A percentile compares a stretch with the other conserved stretches of the same genome.
Evolutionary conservation across 208 protist genomes (phyloP).

Genomic region (Plasmodiophora brassicae): DNA sequence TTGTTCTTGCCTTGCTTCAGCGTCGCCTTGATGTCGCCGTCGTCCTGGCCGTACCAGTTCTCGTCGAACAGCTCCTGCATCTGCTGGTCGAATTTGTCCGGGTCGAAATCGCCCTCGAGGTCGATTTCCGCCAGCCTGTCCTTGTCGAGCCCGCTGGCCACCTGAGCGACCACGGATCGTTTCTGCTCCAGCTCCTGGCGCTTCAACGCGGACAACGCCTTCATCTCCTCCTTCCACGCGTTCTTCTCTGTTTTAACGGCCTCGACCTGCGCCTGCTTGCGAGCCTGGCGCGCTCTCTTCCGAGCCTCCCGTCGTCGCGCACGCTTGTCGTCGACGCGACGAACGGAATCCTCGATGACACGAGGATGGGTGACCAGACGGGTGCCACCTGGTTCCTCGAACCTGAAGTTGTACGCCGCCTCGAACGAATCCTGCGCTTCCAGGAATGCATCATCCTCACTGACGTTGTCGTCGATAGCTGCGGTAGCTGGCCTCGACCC

Average conservation of each 20-base stretch:
- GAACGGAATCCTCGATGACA: background rate
- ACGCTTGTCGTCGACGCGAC: background rate
- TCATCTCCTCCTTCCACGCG: background rate
- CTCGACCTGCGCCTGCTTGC: background rate
- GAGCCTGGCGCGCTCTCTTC: background rate
- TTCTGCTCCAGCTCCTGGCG: background rate
- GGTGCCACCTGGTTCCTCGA: constrained; percentile 14
- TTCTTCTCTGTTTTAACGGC: constrained; percentile 9
- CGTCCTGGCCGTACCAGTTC: background rate
- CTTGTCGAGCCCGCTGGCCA: background rate
- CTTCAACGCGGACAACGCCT: background rate
- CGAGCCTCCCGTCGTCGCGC: background rate
- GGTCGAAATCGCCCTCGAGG: constrained; percentile 24
- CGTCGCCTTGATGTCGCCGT: background rate
- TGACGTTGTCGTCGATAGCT: background rate
- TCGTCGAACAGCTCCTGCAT: background rate
- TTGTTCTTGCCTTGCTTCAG: background rate
- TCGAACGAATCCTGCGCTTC: background rate
- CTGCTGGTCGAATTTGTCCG: constrained; percentile 15
- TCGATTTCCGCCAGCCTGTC: background rate
- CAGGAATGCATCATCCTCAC: background rate
- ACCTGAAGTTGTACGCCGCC: background rate
- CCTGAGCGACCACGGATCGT: background rate
- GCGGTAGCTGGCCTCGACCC: background rate
- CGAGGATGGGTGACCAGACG: background rate